Percentiles rank a stretch among this genome's conserved stretches.
These are phyloP conservation scores for Macrophomina tecta DNA, from an alignment of 2,329 filamentous ascomycete genomes.

Conservation along the genomic window DNA sequence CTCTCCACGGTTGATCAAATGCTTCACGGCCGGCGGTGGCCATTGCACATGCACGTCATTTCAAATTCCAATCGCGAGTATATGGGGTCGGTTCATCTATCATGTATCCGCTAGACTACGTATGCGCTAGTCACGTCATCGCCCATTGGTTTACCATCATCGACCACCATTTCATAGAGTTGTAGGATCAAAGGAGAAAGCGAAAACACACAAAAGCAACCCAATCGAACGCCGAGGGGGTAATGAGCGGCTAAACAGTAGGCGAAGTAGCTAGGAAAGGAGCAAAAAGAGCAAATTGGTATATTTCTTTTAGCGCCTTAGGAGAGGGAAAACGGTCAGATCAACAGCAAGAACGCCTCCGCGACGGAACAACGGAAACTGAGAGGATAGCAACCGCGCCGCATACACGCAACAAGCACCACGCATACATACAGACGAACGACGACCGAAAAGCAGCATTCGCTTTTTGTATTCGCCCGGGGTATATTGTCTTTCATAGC, in stretches of 20 bases:
- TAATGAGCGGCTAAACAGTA: conserved; percentile 22
- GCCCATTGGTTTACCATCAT: conserved; percentile 5
- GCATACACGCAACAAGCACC: conserved; percentile 28
- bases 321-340: conserved; percentile 28
- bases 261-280: neutral
- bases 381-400: conserved; percentile 30
- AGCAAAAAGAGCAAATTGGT: conserved; percentile 46
- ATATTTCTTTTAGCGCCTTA: conserved; percentile 50
- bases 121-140: conserved; percentile 23
- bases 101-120: conserved; percentile 25
- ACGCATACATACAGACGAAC: conserved; percentile 29
- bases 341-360: conserved; percentile 21
- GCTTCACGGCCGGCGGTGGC: conserved; percentile 2
- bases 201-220: neutral
- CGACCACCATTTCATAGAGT: conserved; percentile 21
- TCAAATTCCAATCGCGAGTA: conserved; percentile 3
- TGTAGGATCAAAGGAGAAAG: conserved; percentile 3
- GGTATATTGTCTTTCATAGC: conserved; percentile 30
- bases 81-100: conserved; percentile 21
- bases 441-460: conserved; percentile 27
- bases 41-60: conserved; percentile 1
- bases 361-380: conserved; percentile 30
- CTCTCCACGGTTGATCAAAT: conserved; percentile 1
- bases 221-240: conserved; percentile 9
- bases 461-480: conserved; percentile 29